These are phyloP conservation scores for Artomyces pyxidatus DNA, from an alignment of 768 basidiomycete genomes.

Conservation along the genomic window DNA sequence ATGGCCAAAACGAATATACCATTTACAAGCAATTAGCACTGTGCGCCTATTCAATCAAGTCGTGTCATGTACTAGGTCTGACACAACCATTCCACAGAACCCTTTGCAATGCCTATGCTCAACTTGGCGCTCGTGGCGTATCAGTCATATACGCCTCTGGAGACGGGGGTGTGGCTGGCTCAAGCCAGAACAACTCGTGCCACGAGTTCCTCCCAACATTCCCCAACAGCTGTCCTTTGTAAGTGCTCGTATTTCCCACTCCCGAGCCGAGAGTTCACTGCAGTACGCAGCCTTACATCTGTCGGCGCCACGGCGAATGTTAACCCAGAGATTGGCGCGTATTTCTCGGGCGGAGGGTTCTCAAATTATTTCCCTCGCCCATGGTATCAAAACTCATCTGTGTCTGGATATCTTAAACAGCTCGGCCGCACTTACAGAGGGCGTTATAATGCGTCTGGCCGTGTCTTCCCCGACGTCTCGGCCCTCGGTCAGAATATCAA, in stretches of 20 bases:
- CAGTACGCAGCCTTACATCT: slow-evolving; percentile 15
- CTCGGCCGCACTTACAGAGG: slow-evolving; percentile 13
- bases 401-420: slow-evolving; percentile 6
- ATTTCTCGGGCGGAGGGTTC: slow-evolving; percentile 20
- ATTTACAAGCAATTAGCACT: slow-evolving; percentile 15
- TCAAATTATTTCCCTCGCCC: slow-evolving; percentile 20
- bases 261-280: too few species aligned
- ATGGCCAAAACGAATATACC: slow-evolving; percentile 20
- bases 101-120: slow-evolving; percentile 22
- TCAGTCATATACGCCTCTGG: slow-evolving; percentile 27
- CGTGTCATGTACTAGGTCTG: too few species aligned
- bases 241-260: background rate
- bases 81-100: slow-evolving; percentile 8
- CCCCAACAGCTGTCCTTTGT: slow-evolving; percentile 24
- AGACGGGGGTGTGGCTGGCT: slow-evolving; percentile 24
- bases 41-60: slow-evolving; percentile 3
- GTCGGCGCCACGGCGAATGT: slow-evolving; percentile 20
- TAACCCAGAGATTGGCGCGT: slow-evolving; percentile 9
- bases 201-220: slow-evolving; percentile 22
- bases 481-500: slow-evolving; percentile 12
- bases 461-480: slow-evolving; percentile 17
- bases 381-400: slow-evolving; percentile 6
- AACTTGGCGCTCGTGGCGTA: slow-evolving; percentile 24
- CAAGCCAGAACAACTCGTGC: slow-evolving; percentile 16
- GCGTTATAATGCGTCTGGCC: slow-evolving; percentile 10